These are phyloP conservation scores for Flaveria ramosissima DNA, from an alignment of 129 eudicot genomes.

Conservation along the genomic window DNA sequence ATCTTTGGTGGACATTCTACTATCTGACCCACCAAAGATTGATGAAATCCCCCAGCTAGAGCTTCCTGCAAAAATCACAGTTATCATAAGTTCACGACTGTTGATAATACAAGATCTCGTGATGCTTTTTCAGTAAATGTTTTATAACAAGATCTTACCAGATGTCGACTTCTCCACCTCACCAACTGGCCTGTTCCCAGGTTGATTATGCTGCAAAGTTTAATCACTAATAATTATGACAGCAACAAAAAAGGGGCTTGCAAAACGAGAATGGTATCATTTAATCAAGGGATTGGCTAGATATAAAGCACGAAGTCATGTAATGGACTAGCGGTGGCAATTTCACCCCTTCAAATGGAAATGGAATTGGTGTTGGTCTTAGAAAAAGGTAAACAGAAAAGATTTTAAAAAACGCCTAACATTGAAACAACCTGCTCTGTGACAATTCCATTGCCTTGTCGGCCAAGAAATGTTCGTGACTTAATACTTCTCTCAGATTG, in stretches of 20 bases:
- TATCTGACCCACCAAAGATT: constrained; percentile 75
- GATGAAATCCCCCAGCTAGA: constrained; percentile 91
- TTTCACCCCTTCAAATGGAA: not conserved
- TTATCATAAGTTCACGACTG: constrained; percentile 1
- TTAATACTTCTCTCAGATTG: constrained; percentile 72
- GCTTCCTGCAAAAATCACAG: constrained; percentile 41
- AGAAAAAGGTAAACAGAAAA: not conserved
- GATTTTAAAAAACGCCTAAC: not conserved
- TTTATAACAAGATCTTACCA: constrained; percentile 44
- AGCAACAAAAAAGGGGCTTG: not conserved
- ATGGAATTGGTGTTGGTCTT: not conserved
- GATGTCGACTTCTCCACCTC: constrained; percentile 67
- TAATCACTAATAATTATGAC: not conserved
- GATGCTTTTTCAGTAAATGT: constrained; percentile 2
- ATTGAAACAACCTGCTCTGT: constrained; percentile 70
- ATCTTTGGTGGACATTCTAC: constrained; percentile 65
- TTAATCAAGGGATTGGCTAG: not conserved
- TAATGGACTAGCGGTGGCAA: not conserved
- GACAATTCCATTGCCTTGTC: constrained; percentile 70
- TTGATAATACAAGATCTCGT: not conserved
- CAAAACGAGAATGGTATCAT: not conserved
- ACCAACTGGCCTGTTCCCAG: constrained; percentile 63
- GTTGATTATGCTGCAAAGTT: constrained; percentile 27
- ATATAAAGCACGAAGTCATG: not conserved
- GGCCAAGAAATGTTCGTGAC: constrained; percentile 74